These are phyloP conservation scores for Collybia nuda DNA, from an alignment of 768 basidiomycete genomes.

Conservation along the genomic window DNA sequence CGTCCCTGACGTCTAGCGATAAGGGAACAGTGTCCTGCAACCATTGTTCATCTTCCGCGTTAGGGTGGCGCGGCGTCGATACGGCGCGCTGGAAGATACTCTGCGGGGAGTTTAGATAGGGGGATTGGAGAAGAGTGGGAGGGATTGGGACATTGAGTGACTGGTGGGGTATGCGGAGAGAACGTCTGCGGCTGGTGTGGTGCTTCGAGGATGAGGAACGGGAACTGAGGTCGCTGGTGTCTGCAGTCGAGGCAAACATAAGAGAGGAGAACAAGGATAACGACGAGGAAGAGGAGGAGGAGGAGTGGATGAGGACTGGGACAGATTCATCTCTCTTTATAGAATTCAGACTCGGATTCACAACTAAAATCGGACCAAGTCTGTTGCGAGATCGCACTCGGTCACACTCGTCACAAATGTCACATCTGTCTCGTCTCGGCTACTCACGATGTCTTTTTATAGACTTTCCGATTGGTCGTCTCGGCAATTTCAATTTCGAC, in stretches of 20 bases:
- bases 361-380: constrained; percentile 1
- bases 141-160: constrained; percentile 50
- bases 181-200: constrained; percentile 27
- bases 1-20: constrained; percentile 7
- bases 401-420: constrained; percentile 4
- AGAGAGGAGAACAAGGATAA: neutral
- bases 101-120: constrained; percentile 48
- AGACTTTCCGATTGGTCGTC: neutral
- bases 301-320: neutral
- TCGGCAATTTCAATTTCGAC: neutral
- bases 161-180: constrained; percentile 33
- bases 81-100: constrained; percentile 46
- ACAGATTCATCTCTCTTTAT: neutral
- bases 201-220: constrained; percentile 6
- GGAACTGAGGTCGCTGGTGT: neutral
- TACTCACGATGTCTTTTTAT: constrained; percentile 8
- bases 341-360: neutral
- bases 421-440: constrained; percentile 17
- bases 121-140: constrained; percentile 55
- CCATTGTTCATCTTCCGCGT: constrained; percentile 58
- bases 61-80: constrained; percentile 34
- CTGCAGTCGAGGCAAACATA: constrained; percentile 5
- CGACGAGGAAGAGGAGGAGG: neutral
- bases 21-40: constrained; percentile 63
- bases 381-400: constrained; percentile 1